A percentile compares a stretch with the other conserved stretches of the same genome.
Conservation (phyloP, 129 eudicot species). For the Glebionis coronaria region DNA sequence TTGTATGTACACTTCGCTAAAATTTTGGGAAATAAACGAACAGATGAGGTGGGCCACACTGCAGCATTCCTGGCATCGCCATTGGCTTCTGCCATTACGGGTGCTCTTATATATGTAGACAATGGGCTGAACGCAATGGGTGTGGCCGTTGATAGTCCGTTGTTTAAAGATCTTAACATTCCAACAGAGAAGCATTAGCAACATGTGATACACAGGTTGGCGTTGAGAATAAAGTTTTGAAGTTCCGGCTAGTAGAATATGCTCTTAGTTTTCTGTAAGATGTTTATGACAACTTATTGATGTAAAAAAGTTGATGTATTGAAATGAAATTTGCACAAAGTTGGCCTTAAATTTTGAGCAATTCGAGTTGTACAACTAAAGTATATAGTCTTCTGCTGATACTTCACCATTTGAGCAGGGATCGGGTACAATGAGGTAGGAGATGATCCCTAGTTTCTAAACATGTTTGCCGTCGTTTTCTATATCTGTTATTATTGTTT, state of each 20-base stretch:
- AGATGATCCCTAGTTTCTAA: no score
- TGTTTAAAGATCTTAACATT: conserved; percentile 65
- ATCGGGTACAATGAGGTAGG: no score
- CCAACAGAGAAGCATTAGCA: conserved; percentile 52
- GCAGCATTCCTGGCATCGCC: conserved; percentile 98
- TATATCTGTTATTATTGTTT: no score
- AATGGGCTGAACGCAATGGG: conserved; percentile 97
- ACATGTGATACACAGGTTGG: conserved; percentile 9
- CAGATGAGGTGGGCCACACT: conserved; percentile 90
- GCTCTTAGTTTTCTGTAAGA: conserved; percentile 14
- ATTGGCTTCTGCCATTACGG: conserved; percentile 91
- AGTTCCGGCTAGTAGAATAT: conserved; percentile 27
- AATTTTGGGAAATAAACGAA: conserved; percentile 21
- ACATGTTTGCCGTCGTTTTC: no score
- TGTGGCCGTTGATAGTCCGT: conserved; percentile 84
- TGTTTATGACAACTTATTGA: conserved; percentile 11
- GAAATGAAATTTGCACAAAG: no score
- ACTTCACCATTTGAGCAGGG: no score
- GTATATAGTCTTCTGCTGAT: no score
- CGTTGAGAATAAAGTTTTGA: conserved; percentile 33
- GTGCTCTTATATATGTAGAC: conserved; percentile 87
- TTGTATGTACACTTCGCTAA: conserved; percentile 17
- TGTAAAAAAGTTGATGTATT: not conserved
- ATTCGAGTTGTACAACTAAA: no score
- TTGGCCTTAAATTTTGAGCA: no score